Evolutionary conservation across 257 asterid species (phyloP), one percentile per base, ranked within the genome.

Genomic region (Cordia subcordata): DNA sequence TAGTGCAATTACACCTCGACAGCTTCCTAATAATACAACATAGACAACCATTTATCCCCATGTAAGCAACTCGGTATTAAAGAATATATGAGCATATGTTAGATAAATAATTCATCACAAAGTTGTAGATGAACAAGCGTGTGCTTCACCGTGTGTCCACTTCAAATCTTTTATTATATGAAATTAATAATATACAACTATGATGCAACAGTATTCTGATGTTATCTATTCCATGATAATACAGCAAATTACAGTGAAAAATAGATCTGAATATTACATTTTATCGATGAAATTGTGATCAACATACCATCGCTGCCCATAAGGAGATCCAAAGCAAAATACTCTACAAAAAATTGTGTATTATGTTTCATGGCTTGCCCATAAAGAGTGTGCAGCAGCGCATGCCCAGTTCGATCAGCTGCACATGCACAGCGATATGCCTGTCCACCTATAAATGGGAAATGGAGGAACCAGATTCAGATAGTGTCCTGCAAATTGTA

Each of bases 291-390:
- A 49, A 49, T 35, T 22, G 20, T 35, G 10, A 39, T 15, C 64
- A 61, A 40, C 90, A 49, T 73, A 91, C 98, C 98, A 68, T 91
- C 98, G 49, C 66, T 86, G 51, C 72, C 78, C 95, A 92, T 82
- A 54, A 92, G 53, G 72, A 92, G 76, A 74, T 92, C 96, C 73
- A 92, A 82, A 61, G 99, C 96, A 66, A 92, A 92, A 73, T 92
- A 88, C 64, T 92, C 99, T 73, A 92, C 96, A 55, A 92, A 92
- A 70, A 88, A 92, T 65, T 92, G 96, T 16, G 99, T 92, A 67
- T 92, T 92, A 71, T 92, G 99, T 64, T 88, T 88, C 96, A 92
- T 88, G 67, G 99, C 96, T 78, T 92, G 99, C 73, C 99, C 99
- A 69, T 92, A 92, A 39, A 92, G 94, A 56, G 99, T 88, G 71